These are phyloP conservation scores for Alternaria sp. DNA, from an alignment of 2,329 filamentous ascomycete species.

Conservation along the genomic window DNA sequence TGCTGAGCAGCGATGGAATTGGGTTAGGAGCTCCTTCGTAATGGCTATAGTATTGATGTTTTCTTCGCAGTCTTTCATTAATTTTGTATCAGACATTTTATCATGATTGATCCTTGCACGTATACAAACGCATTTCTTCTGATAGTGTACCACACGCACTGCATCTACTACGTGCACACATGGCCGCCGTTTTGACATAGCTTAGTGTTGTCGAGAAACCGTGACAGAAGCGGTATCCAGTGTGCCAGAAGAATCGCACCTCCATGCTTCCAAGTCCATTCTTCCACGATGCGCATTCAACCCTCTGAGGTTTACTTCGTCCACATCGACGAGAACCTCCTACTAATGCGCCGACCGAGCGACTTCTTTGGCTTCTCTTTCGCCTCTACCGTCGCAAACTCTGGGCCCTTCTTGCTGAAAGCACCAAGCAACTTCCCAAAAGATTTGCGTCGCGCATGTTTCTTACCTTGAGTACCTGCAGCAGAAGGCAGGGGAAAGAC, in stretches of 20 bases:
- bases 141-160: too few species aligned
- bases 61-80: background rate
- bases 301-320: background rate
- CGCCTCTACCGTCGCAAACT: background rate
- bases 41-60: too few species aligned
- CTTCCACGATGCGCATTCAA: too few species aligned
- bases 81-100: background rate
- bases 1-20: background rate
- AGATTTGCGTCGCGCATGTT: background rate
- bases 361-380: background rate
- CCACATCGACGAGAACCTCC: background rate
- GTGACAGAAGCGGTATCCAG: too few species aligned
- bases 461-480: fast-evolving
- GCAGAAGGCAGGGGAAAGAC: background rate
- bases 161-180: too few species aligned
- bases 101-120: too few species aligned
- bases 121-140: too few species aligned
- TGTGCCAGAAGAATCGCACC: too few species aligned
- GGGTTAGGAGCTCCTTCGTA: too few species aligned
- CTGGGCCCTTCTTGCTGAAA: background rate
- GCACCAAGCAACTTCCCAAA: background rate
- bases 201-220: too few species aligned
- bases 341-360: background rate
- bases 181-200: too few species aligned
- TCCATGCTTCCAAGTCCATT: too few species aligned